These are phyloP conservation scores for sunflower (Helianthus annuus) DNA, from an alignment of 129 eudicot genomes.

Conservation along the genomic window HanXRQr2.0-SUNRISE NC_035442.2:31432185-31432684, in stretches of 20 bases:
- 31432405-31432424: constrained; percentile 1
- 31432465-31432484: neutral
- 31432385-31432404: constrained; percentile 6
- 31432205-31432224: neutral
- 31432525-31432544: too few species aligned
- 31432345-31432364: neutral
- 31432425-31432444: constrained; percentile 9
- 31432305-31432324: constrained; percentile 15
- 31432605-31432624: neutral
- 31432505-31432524: too few species aligned
- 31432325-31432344: constrained; percentile 20
- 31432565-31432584: too few species aligned
- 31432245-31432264: neutral
- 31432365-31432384: constrained; percentile 16
- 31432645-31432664: neutral
- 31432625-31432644: neutral
- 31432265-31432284: constrained; percentile 2
- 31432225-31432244: constrained; percentile 8
- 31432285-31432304: neutral
- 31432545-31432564: too few species aligned
- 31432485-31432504: neutral
- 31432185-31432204: neutral
- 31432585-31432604: too few species aligned
- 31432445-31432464: neutral
- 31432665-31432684: too few species aligned